Conservation (phyloP, 345 rosid genomes). For the Jatropha curcas region DNA sequence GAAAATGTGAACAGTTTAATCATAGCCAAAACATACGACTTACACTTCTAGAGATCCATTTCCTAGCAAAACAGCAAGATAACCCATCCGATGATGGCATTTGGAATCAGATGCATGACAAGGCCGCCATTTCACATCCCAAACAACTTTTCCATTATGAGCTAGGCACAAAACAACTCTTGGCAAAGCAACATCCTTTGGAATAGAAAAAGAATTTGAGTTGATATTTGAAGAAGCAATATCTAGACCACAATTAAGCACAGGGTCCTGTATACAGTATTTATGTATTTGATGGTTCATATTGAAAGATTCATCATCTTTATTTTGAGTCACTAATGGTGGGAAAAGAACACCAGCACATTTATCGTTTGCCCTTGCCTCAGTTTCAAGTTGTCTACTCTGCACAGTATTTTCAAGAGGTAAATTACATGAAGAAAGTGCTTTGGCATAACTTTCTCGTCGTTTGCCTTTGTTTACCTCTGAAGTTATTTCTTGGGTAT, state of each 20-base stretch:
- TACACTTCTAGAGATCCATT: constrained; percentile 95
- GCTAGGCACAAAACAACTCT: constrained; percentile 78
- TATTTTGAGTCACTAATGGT: constrained; percentile 23
- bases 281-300: constrained; percentile 26
- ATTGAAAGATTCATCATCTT: constrained; percentile 28
- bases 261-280: constrained; percentile 29
- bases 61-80: constrained; percentile 88
- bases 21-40: constrained; percentile 32
- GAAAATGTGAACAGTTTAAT: background rate
- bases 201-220: constrained; percentile 31
- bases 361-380: constrained; percentile 15
- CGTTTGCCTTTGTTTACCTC: constrained; percentile 25
- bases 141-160: constrained; percentile 87
- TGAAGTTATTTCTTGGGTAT: constrained; percentile 29
- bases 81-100: constrained; percentile 72
- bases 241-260: constrained; percentile 19
- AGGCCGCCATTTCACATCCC: constrained; percentile 96
- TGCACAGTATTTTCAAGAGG: constrained; percentile 26
- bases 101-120: constrained; percentile 35
- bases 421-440: constrained; percentile 37
- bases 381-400: constrained; percentile 35
- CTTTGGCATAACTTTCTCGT: constrained; percentile 19
- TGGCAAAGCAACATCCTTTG: constrained; percentile 59
- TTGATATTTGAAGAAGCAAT: constrained; percentile 22
- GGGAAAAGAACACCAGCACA: constrained; percentile 19